Base-by-base conservation (phyloP, 805 yeast genomes). In the Lachancea thermotolerans region DNA sequence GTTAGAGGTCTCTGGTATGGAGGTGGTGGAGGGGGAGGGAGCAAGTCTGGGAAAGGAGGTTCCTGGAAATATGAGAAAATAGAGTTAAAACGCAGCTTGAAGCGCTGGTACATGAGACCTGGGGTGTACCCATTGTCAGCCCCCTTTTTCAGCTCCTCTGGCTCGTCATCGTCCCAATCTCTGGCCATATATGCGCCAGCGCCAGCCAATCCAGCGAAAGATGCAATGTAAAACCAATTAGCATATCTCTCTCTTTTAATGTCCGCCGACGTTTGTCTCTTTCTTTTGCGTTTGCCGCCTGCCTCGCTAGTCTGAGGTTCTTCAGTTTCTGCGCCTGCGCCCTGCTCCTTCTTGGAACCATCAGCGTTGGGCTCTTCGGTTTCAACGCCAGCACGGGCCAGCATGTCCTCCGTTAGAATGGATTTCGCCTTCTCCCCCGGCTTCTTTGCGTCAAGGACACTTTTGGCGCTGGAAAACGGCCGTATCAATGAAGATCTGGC, bases 1-100 rank as follows among this genome's bases (percentile, higher is more conserved):
- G 99, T 93, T 62, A 85, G 68, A 30, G 98, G 96, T 60, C 95
- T 83, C 63, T 89, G 84, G 67, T 89, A 89, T 44, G 91, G 95
- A 57, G 86, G 91, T 30, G 95, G 86, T 28, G 96, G 90, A 10
- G 79, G 75, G 40, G 95, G 95, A 42, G 99, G 99, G 56, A 95
- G 77, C 59, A 93, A 77, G 64, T 89, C 89, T 49, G 89, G 95
- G 64, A 85, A 88, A 14, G 87, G 95, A 10, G 99, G 99, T 54
- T 91, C 98, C 50, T 85, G 81, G 72, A 91, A 91, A 51, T 84
- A 83, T 39, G 82, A 81, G 62, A 89, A 82, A 49, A 87, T 74
- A 35, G 87, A 82, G 47, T 79, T 72, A 49, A 83, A 73, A 69
- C 99, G 79, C 47, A 80, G 79, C 51, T 65, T 72, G 54, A 85